Base-by-base conservation (phyloP, 192 early-diverging fungal species). In the Coemansia sp. region DNA sequence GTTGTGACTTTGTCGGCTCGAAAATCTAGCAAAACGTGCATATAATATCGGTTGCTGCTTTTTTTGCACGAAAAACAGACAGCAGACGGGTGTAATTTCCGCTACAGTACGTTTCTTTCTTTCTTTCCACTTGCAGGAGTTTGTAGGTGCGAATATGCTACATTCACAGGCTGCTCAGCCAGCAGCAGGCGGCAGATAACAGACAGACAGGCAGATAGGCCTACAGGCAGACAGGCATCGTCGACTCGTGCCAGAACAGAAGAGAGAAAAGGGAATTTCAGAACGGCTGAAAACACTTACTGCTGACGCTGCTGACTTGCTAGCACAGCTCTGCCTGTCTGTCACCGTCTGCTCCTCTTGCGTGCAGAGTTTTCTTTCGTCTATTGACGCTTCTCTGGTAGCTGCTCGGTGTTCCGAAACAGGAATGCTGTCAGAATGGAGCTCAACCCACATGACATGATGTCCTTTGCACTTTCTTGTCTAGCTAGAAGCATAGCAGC, bases 1-100 rank as follows among this genome's bases (percentile, higher is more conserved):
- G 51, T 54, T 54, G 51, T 22, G 51, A 54, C 51, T 54, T 11
- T 19, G 20, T 12, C 20, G 51, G 25, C 51, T 54, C 51, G 50
- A 50, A 50, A 50, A 50, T 50, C 48, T 17, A 50, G 48, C 48
- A 50, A 50, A 50, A 14, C 48, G 32, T 32, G 32, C 19, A 17
- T 17, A 50, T 50, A 50, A 50, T 50, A 50, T 5, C 48, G n/a
- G 48, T 2, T 6, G 48, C 48, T 17, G 48, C 16, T 50, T 50
- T 17, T 12, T 12, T 50, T 50, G 48, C 48, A 17, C 48, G 19
- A 7, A 50, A 17, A 5, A 6, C n/a, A 32, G 4, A 4, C 1
- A 50, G 16, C 11, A 50, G 48, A 50, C 48, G 4, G 19, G n/a
- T 50, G 48, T 7, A 17, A 50, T 17, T 50, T 50, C 48, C 48